These are phyloP conservation scores for Neurospora tetraspora DNA, from an alignment of 495 filamentous ascomycete genomes.

Conservation along the genomic window DNA sequence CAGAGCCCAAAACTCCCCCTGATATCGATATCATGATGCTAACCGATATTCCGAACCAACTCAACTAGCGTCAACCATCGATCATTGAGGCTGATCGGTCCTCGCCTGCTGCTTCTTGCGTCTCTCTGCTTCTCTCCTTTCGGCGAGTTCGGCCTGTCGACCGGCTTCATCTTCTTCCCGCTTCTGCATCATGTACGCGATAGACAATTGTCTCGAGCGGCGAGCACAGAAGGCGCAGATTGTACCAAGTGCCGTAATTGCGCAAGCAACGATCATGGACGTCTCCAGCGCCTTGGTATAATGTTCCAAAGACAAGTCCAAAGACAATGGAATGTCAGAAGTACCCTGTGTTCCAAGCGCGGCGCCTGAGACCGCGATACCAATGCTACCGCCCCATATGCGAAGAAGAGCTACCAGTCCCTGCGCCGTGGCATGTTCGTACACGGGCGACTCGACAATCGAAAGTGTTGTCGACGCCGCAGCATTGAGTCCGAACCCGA, in stretches of 20 bases:
- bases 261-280: constrained; percentile 30
- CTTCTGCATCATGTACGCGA: constrained; percentile 15
- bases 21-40: not conserved
- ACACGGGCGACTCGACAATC: constrained; percentile 19
- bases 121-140: not conserved
- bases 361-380: constrained; percentile 40
- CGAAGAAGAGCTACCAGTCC: constrained; percentile 42
- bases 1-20: not conserved
- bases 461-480: constrained; percentile 29
- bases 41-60: not conserved
- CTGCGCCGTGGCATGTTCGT: constrained; percentile 38
- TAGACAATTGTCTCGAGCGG: constrained; percentile 13
- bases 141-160: not conserved
- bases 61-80: not conserved
- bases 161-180: constrained; percentile 11
- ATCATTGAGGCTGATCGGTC: not conserved
- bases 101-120: not conserved
- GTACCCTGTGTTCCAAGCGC: constrained; percentile 19
- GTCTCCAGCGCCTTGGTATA: constrained; percentile 30
- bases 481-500: constrained; percentile 36
- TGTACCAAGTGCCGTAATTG: constrained; percentile 22
- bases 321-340: not conserved
- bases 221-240: constrained; percentile 22
- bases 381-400: constrained; percentile 42
- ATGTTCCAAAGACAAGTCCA: constrained; percentile 7